Conservation (phyloP, 768 basidiomycete species). For the Panaeolus cyanescens region DNA sequence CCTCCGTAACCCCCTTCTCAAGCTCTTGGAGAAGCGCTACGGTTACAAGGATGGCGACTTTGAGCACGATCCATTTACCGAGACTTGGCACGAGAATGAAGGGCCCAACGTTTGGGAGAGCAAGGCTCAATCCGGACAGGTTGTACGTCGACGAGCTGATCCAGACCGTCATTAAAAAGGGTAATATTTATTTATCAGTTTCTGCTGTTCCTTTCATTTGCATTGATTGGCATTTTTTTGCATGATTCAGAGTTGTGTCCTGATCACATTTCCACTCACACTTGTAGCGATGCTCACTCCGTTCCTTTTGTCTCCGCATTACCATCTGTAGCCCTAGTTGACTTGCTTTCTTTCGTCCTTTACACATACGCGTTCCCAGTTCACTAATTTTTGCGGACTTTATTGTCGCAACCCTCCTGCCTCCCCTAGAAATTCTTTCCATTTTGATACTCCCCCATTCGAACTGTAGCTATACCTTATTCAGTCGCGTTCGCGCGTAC, state of each 20-base stretch:
- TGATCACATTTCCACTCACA: slow-evolving; percentile 3
- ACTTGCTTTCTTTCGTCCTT: not conserved
- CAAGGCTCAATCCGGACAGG: slow-evolving; percentile 42
- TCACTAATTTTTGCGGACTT: not conserved
- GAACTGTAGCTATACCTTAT: not conserved
- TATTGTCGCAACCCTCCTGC: not conserved
- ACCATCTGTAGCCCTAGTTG: slow-evolving; percentile 13
- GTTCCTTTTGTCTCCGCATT: slow-evolving; percentile 1
- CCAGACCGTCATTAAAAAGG: slow-evolving; percentile 24
- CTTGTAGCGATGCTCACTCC: not conserved
- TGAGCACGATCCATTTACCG: slow-evolving; percentile 65
- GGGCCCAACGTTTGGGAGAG: slow-evolving; percentile 66
- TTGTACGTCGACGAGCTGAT: slow-evolving; percentile 35
- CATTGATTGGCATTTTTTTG: slow-evolving; percentile 2
- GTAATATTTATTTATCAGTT: not conserved
- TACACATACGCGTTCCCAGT: slow-evolving; percentile 1
- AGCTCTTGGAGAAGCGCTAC: slow-evolving; percentile 70
- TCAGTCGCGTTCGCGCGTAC: slow-evolving; percentile 1
- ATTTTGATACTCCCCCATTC: not conserved
- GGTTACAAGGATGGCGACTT: slow-evolving; percentile 86
- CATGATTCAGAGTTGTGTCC: slow-evolving; percentile 3
- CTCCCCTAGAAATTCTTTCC: slow-evolving; percentile 1
- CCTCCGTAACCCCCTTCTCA: slow-evolving; percentile 77
- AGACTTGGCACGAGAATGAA: slow-evolving; percentile 71
- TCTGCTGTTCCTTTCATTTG: not conserved